Base-by-base conservation (phyloP, 108 stramenopile species). In the Nitzschia sp. region DNA sequence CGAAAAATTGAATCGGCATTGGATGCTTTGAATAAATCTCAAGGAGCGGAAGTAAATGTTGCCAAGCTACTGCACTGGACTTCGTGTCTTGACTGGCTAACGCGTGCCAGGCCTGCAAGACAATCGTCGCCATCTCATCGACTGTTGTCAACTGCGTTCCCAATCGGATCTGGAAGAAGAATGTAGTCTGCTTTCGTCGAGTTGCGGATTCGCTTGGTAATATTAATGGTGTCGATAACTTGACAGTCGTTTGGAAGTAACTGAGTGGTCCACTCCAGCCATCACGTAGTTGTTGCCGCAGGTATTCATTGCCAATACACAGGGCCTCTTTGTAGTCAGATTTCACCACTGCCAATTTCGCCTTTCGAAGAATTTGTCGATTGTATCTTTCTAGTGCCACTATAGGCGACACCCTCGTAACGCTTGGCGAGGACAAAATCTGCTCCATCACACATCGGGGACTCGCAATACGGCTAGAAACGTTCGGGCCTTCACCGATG, bases 1-100 rank as follows among this genome's bases (percentile, higher is more conserved):
- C 60, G 1, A 61, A 61, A 16, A 61, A 31, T 61, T 61, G 60
- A 5, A 61, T 41, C 6, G 60, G 60, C 60, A 61, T 61, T 36
- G 60, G 60, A 26, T 61, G 60, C n/a, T 25, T 41, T 17, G 36
- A 27, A 23, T 61, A 61, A 1, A 61, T 61, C 13, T 61, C n/a
- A 21, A 61, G 32, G 19, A 61, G 19, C 0, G 60, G 60, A 8
- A 34, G 22, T 19, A 61, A 8, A 41, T 61, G 38, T 1, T 13
- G 15, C 41, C 36, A 61, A 29, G 55, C 55, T 56, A 3, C 3
- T 2, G 5, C 15, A 30, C 30, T 31, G 28, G 9, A 16, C 1
- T 41, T 15, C n/a, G 23, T 19, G 45, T 61, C 60, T 41, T 4
- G 13, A 15, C 9, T 25, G 21, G 60, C 2, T 0, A 61, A 15